These are phyloP conservation scores for Populus alba DNA, from an alignment of 345 rosid genomes.

Conservation along the genomic window DNA sequence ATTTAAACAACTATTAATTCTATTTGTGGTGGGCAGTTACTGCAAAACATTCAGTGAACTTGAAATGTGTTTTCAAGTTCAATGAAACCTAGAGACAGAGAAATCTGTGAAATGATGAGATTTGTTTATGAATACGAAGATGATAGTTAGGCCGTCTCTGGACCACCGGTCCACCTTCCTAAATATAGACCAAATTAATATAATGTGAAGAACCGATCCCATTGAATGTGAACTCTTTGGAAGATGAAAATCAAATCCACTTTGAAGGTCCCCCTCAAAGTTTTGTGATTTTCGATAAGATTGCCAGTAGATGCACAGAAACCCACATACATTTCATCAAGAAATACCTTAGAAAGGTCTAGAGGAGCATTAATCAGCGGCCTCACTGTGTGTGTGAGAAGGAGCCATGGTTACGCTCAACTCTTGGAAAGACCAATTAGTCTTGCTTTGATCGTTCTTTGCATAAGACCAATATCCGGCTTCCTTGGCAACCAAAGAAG, in stretches of 20 bases:
- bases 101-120: not conserved
- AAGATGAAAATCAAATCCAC: not conserved
- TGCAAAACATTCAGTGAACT: too few relatives aligned
- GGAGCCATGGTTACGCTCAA: constrained; percentile 26
- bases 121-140: not conserved
- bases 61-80: too few relatives aligned
- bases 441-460: not conserved
- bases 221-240: not conserved
- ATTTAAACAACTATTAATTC: too few relatives aligned
- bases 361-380: constrained; percentile 25
- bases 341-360: constrained; percentile 29
- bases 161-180: not conserved
- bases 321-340: constrained; percentile 32
- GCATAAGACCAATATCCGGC: constrained; percentile 28
- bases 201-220: not conserved
- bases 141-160: not conserved
- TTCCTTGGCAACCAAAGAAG: constrained; percentile 24
- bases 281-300: constrained; percentile 32
- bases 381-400: constrained; percentile 15
- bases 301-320: constrained; percentile 34
- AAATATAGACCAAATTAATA: not conserved
- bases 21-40: too few relatives aligned
- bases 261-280: constrained; percentile 14
- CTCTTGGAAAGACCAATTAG: constrained; percentile 23
- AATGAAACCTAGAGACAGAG: too few relatives aligned